phyloP scores from a whole-genome alignment of 2,329 filamentous ascomycete species.

The Ceratocystis alfenasii region DNA sequence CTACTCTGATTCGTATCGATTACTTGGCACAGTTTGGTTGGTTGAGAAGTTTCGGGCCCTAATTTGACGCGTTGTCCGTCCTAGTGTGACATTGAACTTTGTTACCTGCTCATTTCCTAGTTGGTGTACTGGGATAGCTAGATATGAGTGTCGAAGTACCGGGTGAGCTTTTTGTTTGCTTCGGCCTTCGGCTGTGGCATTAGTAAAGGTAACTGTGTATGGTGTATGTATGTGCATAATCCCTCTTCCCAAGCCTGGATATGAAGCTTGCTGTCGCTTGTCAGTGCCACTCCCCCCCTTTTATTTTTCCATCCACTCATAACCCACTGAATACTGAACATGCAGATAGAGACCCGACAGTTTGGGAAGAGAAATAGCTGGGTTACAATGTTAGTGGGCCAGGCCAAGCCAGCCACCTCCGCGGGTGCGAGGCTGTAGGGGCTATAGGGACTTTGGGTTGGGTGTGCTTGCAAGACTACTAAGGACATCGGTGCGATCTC shows the following conservation, averaged over 20 bases:
- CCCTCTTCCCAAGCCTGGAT: neutral
- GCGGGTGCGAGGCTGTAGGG: neutral
- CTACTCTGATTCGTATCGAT: conserved; percentile 2
- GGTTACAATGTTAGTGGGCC: conserved; percentile 1
- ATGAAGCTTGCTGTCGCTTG: neutral
- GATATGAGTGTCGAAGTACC: neutral
- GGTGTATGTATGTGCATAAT: neutral
- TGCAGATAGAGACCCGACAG: conserved; percentile 4
- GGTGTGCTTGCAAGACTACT: neutral
- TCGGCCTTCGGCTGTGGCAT: conserved; percentile 1
- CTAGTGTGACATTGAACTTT: neutral
- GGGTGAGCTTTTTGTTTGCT: neutral
- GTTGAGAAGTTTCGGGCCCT: neutral
- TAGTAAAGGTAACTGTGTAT: neutral
- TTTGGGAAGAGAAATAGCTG: conserved; percentile 10
- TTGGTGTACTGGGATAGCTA: neutral
- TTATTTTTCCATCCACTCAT: neutral
- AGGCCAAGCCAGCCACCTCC: neutral
- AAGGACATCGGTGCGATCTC: neutral
- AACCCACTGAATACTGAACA: neutral
- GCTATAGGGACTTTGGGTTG: neutral
- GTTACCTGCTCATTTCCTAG: neutral
- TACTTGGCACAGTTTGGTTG: conserved; percentile 8
- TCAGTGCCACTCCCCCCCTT: neutral
- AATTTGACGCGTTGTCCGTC: neutral